Percentiles rank a stretch among this genome's conserved stretches.
Conservation (phyloP, 192 early-diverging fungal species). For the Linnemannia schmuckeri region DNA sequence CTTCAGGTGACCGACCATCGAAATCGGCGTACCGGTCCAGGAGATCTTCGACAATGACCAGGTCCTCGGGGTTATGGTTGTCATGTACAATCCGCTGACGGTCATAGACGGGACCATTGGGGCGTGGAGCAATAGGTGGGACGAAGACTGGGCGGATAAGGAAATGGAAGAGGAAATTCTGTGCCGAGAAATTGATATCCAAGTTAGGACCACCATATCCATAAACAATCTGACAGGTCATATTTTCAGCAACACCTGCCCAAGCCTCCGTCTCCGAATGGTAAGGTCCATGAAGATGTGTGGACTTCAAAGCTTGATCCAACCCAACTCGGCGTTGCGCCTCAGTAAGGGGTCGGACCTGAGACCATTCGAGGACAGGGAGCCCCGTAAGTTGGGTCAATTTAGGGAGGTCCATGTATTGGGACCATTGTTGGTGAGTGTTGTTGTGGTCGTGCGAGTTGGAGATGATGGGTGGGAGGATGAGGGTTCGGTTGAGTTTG, state of each 20-base stretch:
- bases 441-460: slow-evolving; percentile 46
- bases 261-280: slow-evolving; percentile 7
- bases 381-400: slow-evolving; percentile 38
- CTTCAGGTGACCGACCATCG: neutral
- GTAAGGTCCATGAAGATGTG: neutral
- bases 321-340: slow-evolving; percentile 24
- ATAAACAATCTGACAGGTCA: slow-evolving; percentile 30
- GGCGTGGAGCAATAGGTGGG: neutral
- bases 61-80: neutral
- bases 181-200: slow-evolving; percentile 14
- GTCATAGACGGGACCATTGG: neutral
- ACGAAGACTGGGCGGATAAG: slow-evolving; percentile 14
- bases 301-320: neutral
- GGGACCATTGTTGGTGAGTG: slow-evolving; percentile 44
- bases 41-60: slow-evolving; percentile 32
- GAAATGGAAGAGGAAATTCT: slow-evolving; percentile 36
- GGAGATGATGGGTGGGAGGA: slow-evolving; percentile 50
- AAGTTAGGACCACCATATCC: slow-evolving; percentile 15
- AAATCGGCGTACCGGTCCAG: slow-evolving; percentile 16
- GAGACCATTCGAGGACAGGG: slow-evolving; percentile 36
- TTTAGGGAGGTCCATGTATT: slow-evolving; percentile 25
- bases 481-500: slow-evolving; percentile 36
- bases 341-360: slow-evolving; percentile 27
- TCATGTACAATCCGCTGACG: neutral
- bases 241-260: slow-evolving; percentile 19